Conservation (phyloP, 2,329 filamentous ascomycete species). For the Xylaria multiplex region DNA sequence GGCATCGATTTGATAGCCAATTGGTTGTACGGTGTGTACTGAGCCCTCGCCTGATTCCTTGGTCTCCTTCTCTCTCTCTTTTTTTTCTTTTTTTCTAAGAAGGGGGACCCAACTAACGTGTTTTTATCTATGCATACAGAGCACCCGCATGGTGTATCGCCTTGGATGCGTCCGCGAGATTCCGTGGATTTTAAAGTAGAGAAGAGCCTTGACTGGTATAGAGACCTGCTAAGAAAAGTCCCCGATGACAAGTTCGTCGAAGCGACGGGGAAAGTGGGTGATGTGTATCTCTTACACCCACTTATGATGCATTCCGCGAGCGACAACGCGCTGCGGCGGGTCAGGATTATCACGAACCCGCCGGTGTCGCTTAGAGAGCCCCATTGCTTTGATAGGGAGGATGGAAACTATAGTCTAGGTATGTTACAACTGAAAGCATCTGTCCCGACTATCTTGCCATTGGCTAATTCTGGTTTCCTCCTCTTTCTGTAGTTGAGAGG, state of each 20-base stretch:
- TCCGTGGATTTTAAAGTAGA: constrained; percentile 58
- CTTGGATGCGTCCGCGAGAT: constrained; percentile 69
- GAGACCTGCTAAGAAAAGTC: constrained; percentile 52
- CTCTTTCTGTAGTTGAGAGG: constrained; percentile 56
- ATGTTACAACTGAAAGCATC: neutral
- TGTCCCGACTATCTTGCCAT: too few relatives aligned
- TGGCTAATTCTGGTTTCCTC: neutral
- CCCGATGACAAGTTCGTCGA: constrained; percentile 58
- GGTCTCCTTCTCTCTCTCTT: too few relatives aligned
- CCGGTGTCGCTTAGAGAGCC: constrained; percentile 63
- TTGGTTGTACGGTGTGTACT: constrained; percentile 57
- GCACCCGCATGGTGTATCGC: constrained; percentile 72
- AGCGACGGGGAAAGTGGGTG: constrained; percentile 63
- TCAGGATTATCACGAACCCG: constrained; percentile 67
- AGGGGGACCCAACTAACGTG: too few relatives aligned
- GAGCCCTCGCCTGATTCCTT: too few relatives aligned
- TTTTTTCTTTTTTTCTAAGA: too few relatives aligned
- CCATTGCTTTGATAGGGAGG: constrained; percentile 62
- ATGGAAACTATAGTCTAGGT: constrained; percentile 59
- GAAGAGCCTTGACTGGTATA: constrained; percentile 58
- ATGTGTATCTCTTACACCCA: constrained; percentile 69
- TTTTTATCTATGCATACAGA: constrained; percentile 37
- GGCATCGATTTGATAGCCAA: constrained; percentile 67
- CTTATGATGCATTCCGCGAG: constrained; percentile 68
- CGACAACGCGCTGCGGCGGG: constrained; percentile 57